Conservation (phyloP, 306 rosid species). For the Glycine tomentella region DNA sequence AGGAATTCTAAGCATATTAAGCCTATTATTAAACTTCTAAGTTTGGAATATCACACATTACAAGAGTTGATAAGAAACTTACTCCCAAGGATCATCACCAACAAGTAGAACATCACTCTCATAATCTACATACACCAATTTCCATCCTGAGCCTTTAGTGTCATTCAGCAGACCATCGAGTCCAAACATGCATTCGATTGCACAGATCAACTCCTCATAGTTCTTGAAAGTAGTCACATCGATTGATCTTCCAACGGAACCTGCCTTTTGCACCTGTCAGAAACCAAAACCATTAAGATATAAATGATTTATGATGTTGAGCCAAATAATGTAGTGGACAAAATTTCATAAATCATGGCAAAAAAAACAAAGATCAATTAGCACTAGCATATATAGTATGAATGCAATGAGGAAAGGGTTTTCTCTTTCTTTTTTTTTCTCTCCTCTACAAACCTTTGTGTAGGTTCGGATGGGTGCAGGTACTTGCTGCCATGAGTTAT, state of each 20-base stretch:
- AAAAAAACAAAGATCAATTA: background rate
- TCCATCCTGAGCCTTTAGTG: conserved; percentile 90
- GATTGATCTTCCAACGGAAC: conserved; percentile 94
- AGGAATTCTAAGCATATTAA: conserved; percentile 6
- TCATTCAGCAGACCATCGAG: conserved; percentile 86
- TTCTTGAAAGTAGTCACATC: conserved; percentile 85
- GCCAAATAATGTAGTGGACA: background rate
- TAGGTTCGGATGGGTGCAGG: conserved; percentile 80
- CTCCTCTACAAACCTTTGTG: conserved; percentile 68
- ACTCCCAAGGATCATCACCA: conserved; percentile 99
- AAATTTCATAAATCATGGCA: conserved; percentile 16
- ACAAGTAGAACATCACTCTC: conserved; percentile 91
- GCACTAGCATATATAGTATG: background rate
- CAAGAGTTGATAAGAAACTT: conserved; percentile 51
- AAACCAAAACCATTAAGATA: conserved; percentile 12
- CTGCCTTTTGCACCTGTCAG: conserved; percentile 89
- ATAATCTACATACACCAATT: conserved; percentile 89
- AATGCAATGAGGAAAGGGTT: conserved; percentile 1
- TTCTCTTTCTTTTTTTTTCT: background rate
- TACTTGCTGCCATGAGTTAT: conserved; percentile 84
- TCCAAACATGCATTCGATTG: conserved; percentile 95
- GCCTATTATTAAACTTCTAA: background rate
- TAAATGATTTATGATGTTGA: conserved; percentile 8
- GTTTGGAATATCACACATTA: background rate
- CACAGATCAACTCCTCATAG: conserved; percentile 78